Evolutionary conservation across 305 asterid genomes (phyloP).

Genomic region (Petunia hybrid): DNA sequence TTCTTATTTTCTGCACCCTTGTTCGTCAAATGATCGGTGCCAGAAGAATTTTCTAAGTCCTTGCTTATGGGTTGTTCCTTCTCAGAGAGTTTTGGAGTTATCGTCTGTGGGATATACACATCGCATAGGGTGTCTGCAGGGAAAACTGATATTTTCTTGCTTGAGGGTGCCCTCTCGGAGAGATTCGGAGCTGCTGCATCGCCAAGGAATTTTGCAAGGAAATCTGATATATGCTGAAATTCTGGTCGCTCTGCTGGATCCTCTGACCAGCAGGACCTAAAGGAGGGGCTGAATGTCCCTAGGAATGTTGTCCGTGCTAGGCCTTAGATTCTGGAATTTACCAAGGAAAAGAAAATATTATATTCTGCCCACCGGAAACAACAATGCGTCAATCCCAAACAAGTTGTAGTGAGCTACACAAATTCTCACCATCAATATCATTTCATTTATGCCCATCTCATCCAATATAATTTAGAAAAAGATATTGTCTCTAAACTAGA

Average conservation of each 20-base stretch:
- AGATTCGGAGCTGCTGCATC: slow-evolving; percentile 18
- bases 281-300: slow-evolving; percentile 45
- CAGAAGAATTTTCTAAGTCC: slow-evolving; percentile 37
- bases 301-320: slow-evolving; percentile 57
- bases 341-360: background rate
- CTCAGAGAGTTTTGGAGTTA: no score
- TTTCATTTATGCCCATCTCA: no score
- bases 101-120: no score
- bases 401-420: no score
- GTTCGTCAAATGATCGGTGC: slow-evolving; percentile 36
- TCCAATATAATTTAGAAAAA: no score
- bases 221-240: slow-evolving; percentile 49
- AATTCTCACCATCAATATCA: no score
- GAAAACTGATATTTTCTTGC: slow-evolving; percentile 31
- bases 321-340: slow-evolving; percentile 58
- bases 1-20: slow-evolving; percentile 30
- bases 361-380: background rate
- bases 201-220: slow-evolving; percentile 42
- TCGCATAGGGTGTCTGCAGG: no score
- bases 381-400: no score
- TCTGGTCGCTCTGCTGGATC: slow-evolving; percentile 62
- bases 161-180: slow-evolving; percentile 33
- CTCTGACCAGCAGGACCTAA: slow-evolving; percentile 62
- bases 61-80: slow-evolving; percentile 6
- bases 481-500: no score